These are phyloP conservation scores for Salix koriyanagi DNA, from an alignment of 345 rosid genomes.

Conservation along the genomic window DNA sequence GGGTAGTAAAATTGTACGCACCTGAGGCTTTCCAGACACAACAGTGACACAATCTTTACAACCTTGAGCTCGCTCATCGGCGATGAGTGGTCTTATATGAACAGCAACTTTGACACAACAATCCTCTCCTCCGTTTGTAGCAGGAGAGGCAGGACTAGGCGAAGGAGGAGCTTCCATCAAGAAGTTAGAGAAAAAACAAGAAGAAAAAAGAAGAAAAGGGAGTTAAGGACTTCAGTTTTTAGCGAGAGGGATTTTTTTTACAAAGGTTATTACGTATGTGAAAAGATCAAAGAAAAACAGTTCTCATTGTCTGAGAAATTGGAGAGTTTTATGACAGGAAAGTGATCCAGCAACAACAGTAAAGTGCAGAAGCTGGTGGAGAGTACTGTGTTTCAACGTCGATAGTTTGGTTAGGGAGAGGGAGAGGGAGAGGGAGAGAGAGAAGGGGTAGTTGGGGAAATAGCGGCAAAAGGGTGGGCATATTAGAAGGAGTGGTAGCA, in stretches of 20 bases:
- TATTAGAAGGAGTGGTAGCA: slow-evolving; percentile 5
- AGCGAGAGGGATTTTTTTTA: background rate
- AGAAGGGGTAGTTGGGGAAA: slow-evolving; percentile 44
- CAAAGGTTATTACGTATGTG: background rate
- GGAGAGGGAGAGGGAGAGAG: background rate
- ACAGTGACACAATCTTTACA: slow-evolving; percentile 95
- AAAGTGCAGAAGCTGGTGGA: slow-evolving; percentile 10
- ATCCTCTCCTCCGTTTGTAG: slow-evolving; percentile 58
- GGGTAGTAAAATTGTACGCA: slow-evolving; percentile 19
- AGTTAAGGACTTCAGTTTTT: background rate
- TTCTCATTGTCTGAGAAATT: slow-evolving; percentile 30
- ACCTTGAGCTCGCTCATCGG: slow-evolving; percentile 84
- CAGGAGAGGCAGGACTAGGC: slow-evolving; percentile 12
- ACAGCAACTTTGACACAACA: slow-evolving; percentile 97
- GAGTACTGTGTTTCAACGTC: background rate
- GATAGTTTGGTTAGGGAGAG: slow-evolving; percentile 4
- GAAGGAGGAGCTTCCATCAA: slow-evolving; percentile 26
- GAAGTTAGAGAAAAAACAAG: background rate
- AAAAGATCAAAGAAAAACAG: slow-evolving; percentile 19
- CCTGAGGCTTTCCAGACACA: slow-evolving; percentile 92
- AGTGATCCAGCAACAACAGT: slow-evolving; percentile 33
- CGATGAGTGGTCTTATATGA: slow-evolving; percentile 92
- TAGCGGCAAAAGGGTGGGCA: slow-evolving; percentile 14
- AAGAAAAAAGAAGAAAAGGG: background rate
- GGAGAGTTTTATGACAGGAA: slow-evolving; percentile 33